Base-by-base conservation (phyloP, 23 red algal species). In the Chondrus crispus region DNA sequence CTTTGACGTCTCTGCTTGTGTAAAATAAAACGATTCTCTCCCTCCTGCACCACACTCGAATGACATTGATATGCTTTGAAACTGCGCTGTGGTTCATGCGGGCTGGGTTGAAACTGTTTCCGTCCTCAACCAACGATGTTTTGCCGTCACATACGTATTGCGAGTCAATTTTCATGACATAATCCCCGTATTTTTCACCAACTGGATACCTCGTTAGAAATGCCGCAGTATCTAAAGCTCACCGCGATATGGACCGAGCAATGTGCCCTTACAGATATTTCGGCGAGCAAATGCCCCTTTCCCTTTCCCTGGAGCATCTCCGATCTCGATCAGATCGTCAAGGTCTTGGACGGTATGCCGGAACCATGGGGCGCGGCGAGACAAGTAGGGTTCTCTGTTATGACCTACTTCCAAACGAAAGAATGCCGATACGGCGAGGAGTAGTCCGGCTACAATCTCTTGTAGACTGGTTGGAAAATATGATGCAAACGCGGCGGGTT, bases 21-120 rank as follows among this genome's bases (percentile, higher is more conserved):
- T 76, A 76, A 76, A 76, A 76, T 22, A 76, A 20, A 12, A 76
- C 71, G 10, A 39, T 24, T 38, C 71, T 47, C 71, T 76, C 37
- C 71, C 71, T 76, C 71, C 71, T 41, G 26, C 35, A 38, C 37
- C 43, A 76, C 10, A 45, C 43, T 22, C 71, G 26, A 6, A 41
- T 7, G 29, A 76, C 71, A 47, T 76, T 76, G 10, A 22, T 38
- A 16, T 38, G 1, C 18, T 37, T 76, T n/a, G n/a, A n/a, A 12
- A 22, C 60, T 19, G 9, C 35, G 38, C 37, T 47, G 43, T 76
- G 71, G 43, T 76, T 76, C 71, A 76, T 76, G 43, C 22, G 26
- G 10, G 71, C 71, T 10, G 71, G 26, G 1, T 22, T 38, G 24
- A 76, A 76, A n/a, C 14, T 16, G 26, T 32, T 32, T 22, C 60